phyloP scores from a whole-genome alignment of 2,329 filamentous ascomycete genomes.

The Clonostachys rosea region DNA sequence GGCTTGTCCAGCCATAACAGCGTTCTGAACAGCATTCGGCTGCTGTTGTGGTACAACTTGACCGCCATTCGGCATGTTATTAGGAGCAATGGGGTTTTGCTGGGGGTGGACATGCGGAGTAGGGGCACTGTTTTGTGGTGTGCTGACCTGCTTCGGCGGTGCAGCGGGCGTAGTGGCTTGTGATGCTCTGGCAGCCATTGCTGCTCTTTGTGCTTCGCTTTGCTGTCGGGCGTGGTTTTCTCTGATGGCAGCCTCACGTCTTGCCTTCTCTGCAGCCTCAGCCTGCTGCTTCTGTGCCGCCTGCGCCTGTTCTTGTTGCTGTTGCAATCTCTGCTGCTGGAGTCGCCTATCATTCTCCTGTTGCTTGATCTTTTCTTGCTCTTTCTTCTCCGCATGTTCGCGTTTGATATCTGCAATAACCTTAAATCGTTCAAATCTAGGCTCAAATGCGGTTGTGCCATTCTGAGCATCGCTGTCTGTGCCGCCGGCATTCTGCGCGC shows the following conservation, averaged over 20 bases:
- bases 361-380: slow-evolving; percentile 68
- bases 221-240: slow-evolving; percentile 28
- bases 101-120: slow-evolving; percentile 25
- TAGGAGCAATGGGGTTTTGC: slow-evolving; percentile 17
- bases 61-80: slow-evolving; percentile 20
- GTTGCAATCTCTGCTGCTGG: slow-evolving; percentile 36
- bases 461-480: slow-evolving; percentile 70
- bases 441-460: slow-evolving; percentile 71
- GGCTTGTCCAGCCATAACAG: slow-evolving; percentile 6
- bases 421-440: slow-evolving; percentile 88
- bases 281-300: slow-evolving; percentile 39
- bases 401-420: slow-evolving; percentile 79
- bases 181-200: slow-evolving; percentile 20
- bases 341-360: slow-evolving; percentile 53
- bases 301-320: slow-evolving; percentile 37
- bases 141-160: slow-evolving; percentile 13
- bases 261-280: slow-evolving; percentile 34
- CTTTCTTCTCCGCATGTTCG: slow-evolving; percentile 71
- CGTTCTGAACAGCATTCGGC: slow-evolving; percentile 20
- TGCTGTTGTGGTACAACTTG: slow-evolving; percentile 29
- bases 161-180: slow-evolving; percentile 3
- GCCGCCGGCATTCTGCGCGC: slow-evolving; percentile 50
- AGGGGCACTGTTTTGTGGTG: slow-evolving; percentile 13
- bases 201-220: slow-evolving; percentile 23
- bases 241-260: slow-evolving; percentile 25